Evolutionary conservation across 179 eudicot species (phyloP).

Genomic region (Carnegiea gigantea): DNA sequence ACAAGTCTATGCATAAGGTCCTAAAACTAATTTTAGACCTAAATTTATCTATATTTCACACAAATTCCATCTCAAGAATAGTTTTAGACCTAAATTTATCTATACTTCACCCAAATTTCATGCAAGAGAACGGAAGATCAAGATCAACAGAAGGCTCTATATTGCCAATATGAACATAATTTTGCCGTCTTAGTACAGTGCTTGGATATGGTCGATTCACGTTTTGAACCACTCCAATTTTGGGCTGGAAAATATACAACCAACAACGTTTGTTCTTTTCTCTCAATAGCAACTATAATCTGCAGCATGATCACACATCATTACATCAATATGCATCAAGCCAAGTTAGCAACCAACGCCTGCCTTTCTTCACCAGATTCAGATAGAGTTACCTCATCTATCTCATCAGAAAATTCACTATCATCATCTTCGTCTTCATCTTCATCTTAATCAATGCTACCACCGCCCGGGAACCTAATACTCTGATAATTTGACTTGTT

Average conservation of each 20-base stretch:
- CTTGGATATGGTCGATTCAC: slow-evolving; percentile 13
- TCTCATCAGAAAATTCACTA: neutral
- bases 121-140: neutral
- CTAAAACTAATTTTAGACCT: too few relatives aligned
- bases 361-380: slow-evolving; percentile 15
- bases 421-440: slow-evolving; percentile 8
- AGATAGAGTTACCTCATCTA: slow-evolving; percentile 6
- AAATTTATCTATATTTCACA: too few relatives aligned
- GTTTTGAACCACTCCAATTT: slow-evolving; percentile 20
- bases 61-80: too few relatives aligned
- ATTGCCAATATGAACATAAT: slow-evolving; percentile 10
- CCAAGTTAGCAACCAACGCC: slow-evolving; percentile 4
- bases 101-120: neutral
- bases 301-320: neutral
- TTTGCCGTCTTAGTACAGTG: slow-evolving; percentile 15
- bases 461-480: slow-evolving; percentile 20
- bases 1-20: too few relatives aligned
- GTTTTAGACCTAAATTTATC: too few relatives aligned
- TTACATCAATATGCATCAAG: slow-evolving; percentile 11
- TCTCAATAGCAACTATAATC: neutral
- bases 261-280: slow-evolving; percentile 12
- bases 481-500: slow-evolving; percentile 13
- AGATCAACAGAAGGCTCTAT: neutral
- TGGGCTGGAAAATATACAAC: slow-evolving; percentile 10
- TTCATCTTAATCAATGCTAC: slow-evolving; percentile 21